A percentile compares a stretch with the other conserved stretches of the same genome.
These are phyloP conservation scores for Colletotrichum falcatum DNA, from an alignment of 2,329 filamentous ascomycete genomes.

Conservation along the genomic window DNA sequence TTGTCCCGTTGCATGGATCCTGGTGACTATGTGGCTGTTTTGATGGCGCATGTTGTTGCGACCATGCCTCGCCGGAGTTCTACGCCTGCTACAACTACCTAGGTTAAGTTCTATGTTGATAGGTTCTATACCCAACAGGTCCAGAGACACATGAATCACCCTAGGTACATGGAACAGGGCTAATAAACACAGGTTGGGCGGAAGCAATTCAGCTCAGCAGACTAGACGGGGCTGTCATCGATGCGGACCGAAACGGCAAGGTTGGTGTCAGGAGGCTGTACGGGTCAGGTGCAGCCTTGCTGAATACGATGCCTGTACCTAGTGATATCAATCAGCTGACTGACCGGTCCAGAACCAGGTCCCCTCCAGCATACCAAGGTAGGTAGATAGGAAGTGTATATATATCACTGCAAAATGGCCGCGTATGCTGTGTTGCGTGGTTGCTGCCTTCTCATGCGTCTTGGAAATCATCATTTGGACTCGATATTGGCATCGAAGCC, in stretches of 20 bases:
- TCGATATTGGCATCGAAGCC: background rate
- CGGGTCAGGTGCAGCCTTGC: constrained; percentile 36
- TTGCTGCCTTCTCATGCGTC: background rate
- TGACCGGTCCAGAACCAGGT: background rate
- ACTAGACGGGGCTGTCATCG: background rate
- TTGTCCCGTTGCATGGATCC: background rate
- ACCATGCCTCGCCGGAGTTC: too few relatives aligned
- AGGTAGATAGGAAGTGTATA: background rate
- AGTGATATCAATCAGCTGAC: constrained; percentile 9
- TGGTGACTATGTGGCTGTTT: background rate
- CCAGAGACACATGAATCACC: background rate
- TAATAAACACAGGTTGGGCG: too few relatives aligned
- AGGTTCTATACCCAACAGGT: background rate
- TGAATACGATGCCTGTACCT: background rate
- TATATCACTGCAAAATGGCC: background rate
- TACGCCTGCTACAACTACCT: background rate
- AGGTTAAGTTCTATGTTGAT: too few relatives aligned
- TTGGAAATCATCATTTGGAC: background rate
- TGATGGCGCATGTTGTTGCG: background rate
- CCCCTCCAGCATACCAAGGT: background rate
- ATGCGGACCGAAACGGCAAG: constrained; percentile 4
- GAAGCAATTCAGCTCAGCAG: background rate
- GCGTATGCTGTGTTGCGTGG: background rate
- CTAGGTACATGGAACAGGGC: background rate
- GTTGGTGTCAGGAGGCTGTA: constrained; percentile 37